Evolutionary conservation across 2,329 filamentous ascomycete genomes (phyloP).

Genomic region (Sclerotinia trifoliorum): DNA sequence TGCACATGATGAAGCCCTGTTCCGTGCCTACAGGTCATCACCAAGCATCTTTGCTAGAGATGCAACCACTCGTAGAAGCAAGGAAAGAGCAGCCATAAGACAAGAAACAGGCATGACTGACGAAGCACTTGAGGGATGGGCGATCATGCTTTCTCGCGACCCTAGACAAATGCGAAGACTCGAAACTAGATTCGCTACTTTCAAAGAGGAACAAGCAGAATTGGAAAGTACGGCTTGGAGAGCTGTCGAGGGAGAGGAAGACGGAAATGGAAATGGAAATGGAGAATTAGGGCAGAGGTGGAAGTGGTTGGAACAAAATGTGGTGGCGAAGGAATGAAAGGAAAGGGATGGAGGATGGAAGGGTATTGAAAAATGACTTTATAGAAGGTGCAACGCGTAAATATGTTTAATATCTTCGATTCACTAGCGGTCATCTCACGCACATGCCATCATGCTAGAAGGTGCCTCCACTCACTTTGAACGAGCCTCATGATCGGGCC

Average conservation of each 20-base stretch:
- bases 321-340: conserved; percentile 50
- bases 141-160: conserved; percentile 76
- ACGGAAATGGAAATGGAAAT: conserved; percentile 36
- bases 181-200: conserved; percentile 67
- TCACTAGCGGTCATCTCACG: too few species aligned
- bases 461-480: background rate
- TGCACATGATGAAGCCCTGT: conserved; percentile 69
- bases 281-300: conserved; percentile 47
- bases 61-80: conserved; percentile 64
- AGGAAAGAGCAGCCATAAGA: conserved; percentile 62
- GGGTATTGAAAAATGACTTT: background rate
- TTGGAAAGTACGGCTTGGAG: conserved; percentile 66
- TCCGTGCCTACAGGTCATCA: conserved; percentile 65
- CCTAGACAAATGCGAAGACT: conserved; percentile 65
- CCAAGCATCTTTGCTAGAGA: conserved; percentile 70
- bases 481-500: background rate
- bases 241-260: conserved; percentile 51
- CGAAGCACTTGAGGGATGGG: conserved; percentile 93
- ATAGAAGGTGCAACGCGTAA: background rate
- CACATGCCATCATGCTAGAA: background rate
- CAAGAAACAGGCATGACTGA: conserved; percentile 85
- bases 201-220: conserved; percentile 63
- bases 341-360: conserved; percentile 49
- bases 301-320: conserved; percentile 47
- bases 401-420: background rate